phyloP scores from a whole-genome alignment of 2,329 filamentous ascomycete genomes.

The Metarhizium anisopliae region DNA sequence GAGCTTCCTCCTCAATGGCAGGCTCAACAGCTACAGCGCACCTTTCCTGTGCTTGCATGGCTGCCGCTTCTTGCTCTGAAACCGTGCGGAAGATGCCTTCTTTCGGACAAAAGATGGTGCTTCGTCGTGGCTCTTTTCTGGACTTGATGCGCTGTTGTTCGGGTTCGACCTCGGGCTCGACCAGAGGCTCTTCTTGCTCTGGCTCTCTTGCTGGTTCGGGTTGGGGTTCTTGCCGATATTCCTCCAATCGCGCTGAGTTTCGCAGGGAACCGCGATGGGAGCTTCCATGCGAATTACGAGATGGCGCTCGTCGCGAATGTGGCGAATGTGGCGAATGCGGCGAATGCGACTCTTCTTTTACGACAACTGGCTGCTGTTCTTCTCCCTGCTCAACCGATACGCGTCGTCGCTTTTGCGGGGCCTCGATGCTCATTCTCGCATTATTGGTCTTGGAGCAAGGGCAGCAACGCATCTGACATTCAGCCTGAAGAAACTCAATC shows the following conservation, averaged over 20 bases:
- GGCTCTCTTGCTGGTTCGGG: slow-evolving; percentile 16
- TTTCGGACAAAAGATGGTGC: slow-evolving; percentile 50
- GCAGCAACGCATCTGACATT: slow-evolving; percentile 62
- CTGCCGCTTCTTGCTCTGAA: slow-evolving; percentile 42
- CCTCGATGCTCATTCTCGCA: slow-evolving; percentile 8
- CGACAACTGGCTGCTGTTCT: neutral
- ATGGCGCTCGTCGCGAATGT: slow-evolving; percentile 11
- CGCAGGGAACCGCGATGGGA: neutral
- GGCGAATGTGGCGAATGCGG: slow-evolving; percentile 28
- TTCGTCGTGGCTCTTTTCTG: slow-evolving; percentile 34
- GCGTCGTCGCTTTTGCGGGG: slow-evolving; percentile 12
- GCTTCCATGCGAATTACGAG: neutral
- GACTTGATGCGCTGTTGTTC: slow-evolving; percentile 15
- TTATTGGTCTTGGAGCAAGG: slow-evolving; percentile 38
- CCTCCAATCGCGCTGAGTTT: neutral
- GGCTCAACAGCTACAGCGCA: slow-evolving; percentile 1
- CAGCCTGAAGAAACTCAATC: slow-evolving; percentile 66
- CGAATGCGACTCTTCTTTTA: slow-evolving; percentile 21
- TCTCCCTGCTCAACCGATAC: slow-evolving; percentile 5
- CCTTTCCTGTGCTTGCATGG: slow-evolving; percentile 26
- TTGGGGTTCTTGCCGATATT: slow-evolving; percentile 2
- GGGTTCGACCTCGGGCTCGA: neutral
- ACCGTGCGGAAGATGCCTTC: slow-evolving; percentile 56
- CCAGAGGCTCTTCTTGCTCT: slow-evolving; percentile 5
- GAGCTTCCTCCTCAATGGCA: slow-evolving; percentile 6